These are phyloP conservation scores for Ustilago xerochloae DNA, from an alignment of 1,284 basidiomycete genomes.

Conservation along the genomic window DNA sequence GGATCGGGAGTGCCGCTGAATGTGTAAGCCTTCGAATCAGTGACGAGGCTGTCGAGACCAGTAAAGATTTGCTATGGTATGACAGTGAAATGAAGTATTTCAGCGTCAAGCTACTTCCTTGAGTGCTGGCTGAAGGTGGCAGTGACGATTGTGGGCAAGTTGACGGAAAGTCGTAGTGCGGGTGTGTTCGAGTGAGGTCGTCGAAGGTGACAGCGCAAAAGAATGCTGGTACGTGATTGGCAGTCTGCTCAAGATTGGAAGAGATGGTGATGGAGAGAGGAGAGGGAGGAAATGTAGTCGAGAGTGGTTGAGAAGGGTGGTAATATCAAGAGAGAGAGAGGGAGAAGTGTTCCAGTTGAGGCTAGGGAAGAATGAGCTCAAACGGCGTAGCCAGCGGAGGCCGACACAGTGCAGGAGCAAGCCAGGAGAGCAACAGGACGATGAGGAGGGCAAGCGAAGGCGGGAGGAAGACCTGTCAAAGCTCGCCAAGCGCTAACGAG, in stretches of 20 bases:
- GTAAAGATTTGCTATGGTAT: too few species aligned
- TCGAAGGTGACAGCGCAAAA: too few species aligned
- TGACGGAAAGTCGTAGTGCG: too few species aligned
- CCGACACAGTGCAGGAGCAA: conserved; percentile 10
- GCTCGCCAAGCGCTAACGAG: conserved; percentile 1
- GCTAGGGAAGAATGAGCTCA: not conserved
- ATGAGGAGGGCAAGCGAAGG: too few species aligned
- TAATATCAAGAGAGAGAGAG: conserved; percentile 8
- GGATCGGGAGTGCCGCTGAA: not conserved
- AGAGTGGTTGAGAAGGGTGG: not conserved
- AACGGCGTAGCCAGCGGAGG: conserved; percentile 1
- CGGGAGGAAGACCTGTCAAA: not conserved
- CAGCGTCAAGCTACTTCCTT: too few species aligned
- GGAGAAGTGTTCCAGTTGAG: not conserved
- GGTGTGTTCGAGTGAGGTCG: too few species aligned
- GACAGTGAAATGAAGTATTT: too few species aligned
- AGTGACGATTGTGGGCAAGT: too few species aligned
- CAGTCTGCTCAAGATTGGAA: too few species aligned
- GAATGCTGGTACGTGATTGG: too few species aligned
- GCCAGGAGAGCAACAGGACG: not conserved
- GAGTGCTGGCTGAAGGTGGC: too few species aligned
- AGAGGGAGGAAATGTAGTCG: not conserved
- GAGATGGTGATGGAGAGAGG: conserved; percentile 1
- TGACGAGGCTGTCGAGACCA: too few species aligned
- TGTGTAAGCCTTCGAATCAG: not conserved